Conservation (phyloP, 495 filamentous ascomycete genomes). For the Tetracladium setigerum region DNA sequence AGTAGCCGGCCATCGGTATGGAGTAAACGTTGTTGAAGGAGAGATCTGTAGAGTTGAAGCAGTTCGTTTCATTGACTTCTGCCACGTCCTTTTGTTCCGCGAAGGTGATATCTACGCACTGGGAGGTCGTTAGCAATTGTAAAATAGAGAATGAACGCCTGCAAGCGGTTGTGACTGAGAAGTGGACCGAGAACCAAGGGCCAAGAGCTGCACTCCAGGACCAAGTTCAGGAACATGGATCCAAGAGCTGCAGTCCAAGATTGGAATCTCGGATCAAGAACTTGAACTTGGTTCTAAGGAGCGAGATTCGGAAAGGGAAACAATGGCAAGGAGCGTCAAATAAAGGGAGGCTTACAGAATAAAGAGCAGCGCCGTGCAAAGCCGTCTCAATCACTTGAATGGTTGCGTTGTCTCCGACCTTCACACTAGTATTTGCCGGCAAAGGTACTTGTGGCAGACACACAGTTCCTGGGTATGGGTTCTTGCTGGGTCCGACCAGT, state of each 20-base stretch:
- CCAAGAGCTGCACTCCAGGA: background rate
- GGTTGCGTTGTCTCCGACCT: constrained; percentile 82
- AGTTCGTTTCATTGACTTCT: constrained; percentile 70
- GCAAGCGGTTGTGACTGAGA: background rate
- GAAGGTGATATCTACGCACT: constrained; percentile 89
- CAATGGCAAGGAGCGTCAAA: background rate
- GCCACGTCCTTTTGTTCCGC: constrained; percentile 65
- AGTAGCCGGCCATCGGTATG: constrained; percentile 22
- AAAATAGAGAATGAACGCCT: background rate
- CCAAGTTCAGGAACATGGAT: background rate
- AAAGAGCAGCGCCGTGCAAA: constrained; percentile 81
- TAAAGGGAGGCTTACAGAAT: constrained; percentile 61
- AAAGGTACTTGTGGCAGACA: constrained; percentile 89
- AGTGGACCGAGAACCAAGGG: constrained; percentile 2
- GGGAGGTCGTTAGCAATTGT: constrained; percentile 8
- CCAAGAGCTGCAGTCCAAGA: background rate
- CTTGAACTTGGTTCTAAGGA: background rate
- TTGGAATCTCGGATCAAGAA: background rate
- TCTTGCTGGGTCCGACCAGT: constrained; percentile 73
- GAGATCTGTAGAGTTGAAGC: constrained; percentile 73
- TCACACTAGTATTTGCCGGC: constrained; percentile 62
- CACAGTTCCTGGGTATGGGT: constrained; percentile 77
- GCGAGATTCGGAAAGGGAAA: background rate
- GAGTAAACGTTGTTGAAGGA: constrained; percentile 71
- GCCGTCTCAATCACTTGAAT: constrained; percentile 90